These are phyloP conservation scores for Dendrobium catenatum DNA, from an alignment of 106 monocot genomes.

Conservation along the genomic window DNA sequence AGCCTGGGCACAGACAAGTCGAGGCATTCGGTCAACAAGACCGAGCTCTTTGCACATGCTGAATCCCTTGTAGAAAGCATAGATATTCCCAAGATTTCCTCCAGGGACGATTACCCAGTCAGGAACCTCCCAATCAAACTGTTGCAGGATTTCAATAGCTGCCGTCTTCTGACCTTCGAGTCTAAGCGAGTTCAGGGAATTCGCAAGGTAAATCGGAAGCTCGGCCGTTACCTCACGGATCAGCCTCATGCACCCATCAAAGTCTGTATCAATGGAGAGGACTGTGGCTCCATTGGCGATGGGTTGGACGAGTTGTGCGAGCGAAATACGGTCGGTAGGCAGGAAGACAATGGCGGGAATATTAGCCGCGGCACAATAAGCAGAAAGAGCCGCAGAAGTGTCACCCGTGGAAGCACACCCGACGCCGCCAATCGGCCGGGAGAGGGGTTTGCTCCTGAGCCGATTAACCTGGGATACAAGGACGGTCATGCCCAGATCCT, in stretches of 20 bases:
- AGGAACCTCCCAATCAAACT: constrained; percentile 96
- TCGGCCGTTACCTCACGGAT: constrained; percentile 91
- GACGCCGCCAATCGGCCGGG: constrained; percentile 76
- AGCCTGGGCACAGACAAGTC: constrained; percentile 87
- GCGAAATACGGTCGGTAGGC: constrained; percentile 74
- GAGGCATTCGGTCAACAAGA: constrained; percentile 68
- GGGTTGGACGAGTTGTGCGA: constrained; percentile 91
- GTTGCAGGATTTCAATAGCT: constrained; percentile 91
- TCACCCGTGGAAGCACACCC: constrained; percentile 96
- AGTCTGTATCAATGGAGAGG: constrained; percentile 83
- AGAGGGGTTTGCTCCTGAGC: constrained; percentile 45
- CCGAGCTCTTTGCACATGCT: constrained; percentile 88
- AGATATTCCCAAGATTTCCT: constrained; percentile 92
- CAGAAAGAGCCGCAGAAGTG: constrained; percentile 89
- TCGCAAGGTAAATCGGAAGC: constrained; percentile 91
- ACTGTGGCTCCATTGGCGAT: constrained; percentile 95
- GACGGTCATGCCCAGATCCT: constrained; percentile 96
- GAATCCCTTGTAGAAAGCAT: constrained; percentile 94
- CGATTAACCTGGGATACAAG: constrained; percentile 94
- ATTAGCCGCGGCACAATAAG: constrained; percentile 81
- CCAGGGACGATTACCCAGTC: constrained; percentile 96
- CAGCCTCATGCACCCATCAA: constrained; percentile 95
- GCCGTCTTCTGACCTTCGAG: constrained; percentile 97
- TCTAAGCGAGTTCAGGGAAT: constrained; percentile 87
- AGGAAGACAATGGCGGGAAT: constrained; percentile 95